Conservation (phyloP, 176 grass and related monocot species). For the Musa itinerans region DNA sequence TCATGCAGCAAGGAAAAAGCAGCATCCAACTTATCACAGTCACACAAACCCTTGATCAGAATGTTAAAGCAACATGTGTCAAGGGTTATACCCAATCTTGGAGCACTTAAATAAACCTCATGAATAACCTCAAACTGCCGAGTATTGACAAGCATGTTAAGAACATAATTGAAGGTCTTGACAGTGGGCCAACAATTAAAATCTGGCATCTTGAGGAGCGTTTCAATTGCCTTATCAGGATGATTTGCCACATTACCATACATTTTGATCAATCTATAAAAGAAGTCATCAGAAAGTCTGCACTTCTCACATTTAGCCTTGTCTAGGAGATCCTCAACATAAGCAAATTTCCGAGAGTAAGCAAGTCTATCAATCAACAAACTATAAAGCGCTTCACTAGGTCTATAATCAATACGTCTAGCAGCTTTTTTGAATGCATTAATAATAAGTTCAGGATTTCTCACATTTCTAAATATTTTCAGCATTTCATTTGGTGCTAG, state of each 20-base stretch:
- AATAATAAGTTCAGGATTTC: conserved; percentile 38
- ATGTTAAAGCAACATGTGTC: conserved; percentile 90
- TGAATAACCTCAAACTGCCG: conserved; percentile 60
- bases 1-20: conserved; percentile 57
- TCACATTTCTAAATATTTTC: conserved; percentile 57
- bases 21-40: conserved; percentile 39
- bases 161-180: conserved; percentile 86
- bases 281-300: conserved; percentile 66
- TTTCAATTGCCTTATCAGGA: conserved; percentile 53
- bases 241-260: conserved; percentile 75
- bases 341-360: conserved; percentile 45
- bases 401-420: conserved; percentile 55
- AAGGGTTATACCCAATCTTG: conserved; percentile 39
- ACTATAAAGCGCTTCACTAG: conserved; percentile 59
- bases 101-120: conserved; percentile 55
- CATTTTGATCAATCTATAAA: conserved; percentile 79
- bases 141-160: conserved; percentile 80
- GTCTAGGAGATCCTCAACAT: conserved; percentile 55
- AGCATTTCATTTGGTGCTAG: conserved; percentile 75
- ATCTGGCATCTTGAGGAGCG: conserved; percentile 48
- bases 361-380: conserved; percentile 65
- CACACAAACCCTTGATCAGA: conserved; percentile 67
- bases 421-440: conserved; percentile 41
- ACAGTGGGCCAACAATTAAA: conserved; percentile 53
- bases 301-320: conserved; percentile 41